These are phyloP conservation scores for Apophysomyces elegans DNA, from an alignment of 371 early-diverging fungal genomes.

Conservation along the genomic window DNA sequence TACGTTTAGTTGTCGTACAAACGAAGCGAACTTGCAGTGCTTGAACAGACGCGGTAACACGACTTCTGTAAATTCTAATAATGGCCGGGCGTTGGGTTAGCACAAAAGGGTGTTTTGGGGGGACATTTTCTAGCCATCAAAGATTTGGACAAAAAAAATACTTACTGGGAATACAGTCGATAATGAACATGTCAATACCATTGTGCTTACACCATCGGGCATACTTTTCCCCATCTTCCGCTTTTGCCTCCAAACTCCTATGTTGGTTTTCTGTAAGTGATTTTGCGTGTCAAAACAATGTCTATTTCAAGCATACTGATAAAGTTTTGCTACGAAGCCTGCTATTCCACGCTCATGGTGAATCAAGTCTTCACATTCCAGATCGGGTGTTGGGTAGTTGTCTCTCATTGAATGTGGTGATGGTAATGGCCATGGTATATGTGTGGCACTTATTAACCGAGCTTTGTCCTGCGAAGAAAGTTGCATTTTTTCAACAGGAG, in stretches of 20 bases:
- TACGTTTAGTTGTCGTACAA: slow-evolving; percentile 58
- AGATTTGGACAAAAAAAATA: background rate
- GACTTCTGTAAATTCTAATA: slow-evolving; percentile 47
- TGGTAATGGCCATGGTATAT: slow-evolving; percentile 10
- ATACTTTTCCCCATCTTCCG: slow-evolving; percentile 38
- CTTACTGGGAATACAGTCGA: slow-evolving; percentile 45
- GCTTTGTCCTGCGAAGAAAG: slow-evolving; percentile 2
- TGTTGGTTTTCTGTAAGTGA: slow-evolving; percentile 11
- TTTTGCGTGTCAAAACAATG: slow-evolving; percentile 3
- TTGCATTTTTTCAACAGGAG: background rate
- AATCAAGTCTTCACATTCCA: slow-evolving; percentile 16
- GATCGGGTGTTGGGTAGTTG: slow-evolving; percentile 10
- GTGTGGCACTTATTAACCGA: background rate
- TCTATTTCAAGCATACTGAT: slow-evolving; percentile 31
- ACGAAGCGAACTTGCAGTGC: slow-evolving; percentile 57
- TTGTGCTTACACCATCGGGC: slow-evolving; percentile 44
- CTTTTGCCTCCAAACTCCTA: slow-evolving; percentile 40
- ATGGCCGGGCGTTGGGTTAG: slow-evolving; percentile 6
- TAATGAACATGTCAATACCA: slow-evolving; percentile 48
- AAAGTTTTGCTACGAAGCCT: slow-evolving; percentile 46
- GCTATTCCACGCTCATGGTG: slow-evolving; percentile 37
- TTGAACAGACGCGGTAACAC: slow-evolving; percentile 52
- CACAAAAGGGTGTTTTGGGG: background rate
- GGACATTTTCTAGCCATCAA: slow-evolving; percentile 3
- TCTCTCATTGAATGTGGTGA: slow-evolving; percentile 12